Conservation (phyloP, 306 rosid species). For the Vigna hirtella region DNA sequence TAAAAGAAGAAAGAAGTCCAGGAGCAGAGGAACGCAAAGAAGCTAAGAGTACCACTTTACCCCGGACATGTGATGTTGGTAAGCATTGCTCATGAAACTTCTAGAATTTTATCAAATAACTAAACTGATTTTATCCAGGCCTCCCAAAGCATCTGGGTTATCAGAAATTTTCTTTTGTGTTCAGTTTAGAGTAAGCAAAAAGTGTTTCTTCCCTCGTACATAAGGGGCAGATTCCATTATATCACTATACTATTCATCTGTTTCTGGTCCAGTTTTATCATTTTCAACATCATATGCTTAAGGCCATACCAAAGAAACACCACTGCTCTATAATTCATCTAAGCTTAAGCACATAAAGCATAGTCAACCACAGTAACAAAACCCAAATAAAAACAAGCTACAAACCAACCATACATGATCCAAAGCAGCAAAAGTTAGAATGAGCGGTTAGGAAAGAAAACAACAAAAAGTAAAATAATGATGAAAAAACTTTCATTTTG, state of each 20-base stretch:
- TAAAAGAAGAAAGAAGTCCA: neutral
- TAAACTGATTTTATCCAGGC: neutral
- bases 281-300: neutral
- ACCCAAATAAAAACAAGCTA: slow-evolving; percentile 11
- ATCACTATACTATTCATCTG: neutral
- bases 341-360: neutral
- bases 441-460: neutral
- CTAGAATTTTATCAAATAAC: neutral
- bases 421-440: slow-evolving; percentile 13
- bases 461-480: slow-evolving; percentile 11
- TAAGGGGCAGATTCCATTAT: neutral
- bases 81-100: neutral
- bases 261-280: slow-evolving; percentile 11
- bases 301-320: neutral
- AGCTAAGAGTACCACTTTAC: neutral
- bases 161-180: neutral
- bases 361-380: slow-evolving; percentile 6
- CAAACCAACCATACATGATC: slow-evolving; percentile 9
- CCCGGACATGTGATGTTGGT: neutral
- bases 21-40: neutral
- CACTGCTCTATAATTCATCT: neutral
- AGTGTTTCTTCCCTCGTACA: neutral
- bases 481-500: slow-evolving; percentile 8
- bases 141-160: neutral
- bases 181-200: neutral